Conservation (phyloP, 208 protist species). For the Hexamita inflata region DNA sequence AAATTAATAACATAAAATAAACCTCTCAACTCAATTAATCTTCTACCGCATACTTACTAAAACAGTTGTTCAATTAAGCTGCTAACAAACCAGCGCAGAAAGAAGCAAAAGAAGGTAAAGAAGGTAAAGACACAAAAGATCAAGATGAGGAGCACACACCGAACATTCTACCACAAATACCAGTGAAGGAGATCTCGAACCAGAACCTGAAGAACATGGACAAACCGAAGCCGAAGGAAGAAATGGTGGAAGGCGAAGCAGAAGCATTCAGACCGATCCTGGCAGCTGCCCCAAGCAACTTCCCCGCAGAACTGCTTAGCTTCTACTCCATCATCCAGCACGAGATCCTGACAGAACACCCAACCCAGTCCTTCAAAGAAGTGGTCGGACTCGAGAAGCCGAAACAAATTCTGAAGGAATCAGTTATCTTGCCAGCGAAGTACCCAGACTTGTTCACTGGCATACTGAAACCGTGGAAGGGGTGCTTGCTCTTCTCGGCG, state of each 20-base stretch:
- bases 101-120: no score
- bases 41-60: no score
- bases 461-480: not conserved
- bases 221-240: no score
- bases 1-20: no score
- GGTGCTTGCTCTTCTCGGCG: not conserved
- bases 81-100: no score
- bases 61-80: no score
- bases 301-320: not conserved
- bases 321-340: not conserved
- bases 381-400: not conserved
- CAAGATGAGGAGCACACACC: no score
- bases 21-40: no score
- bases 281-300: not conserved
- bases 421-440: not conserved
- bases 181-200: no score
- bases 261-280: not conserved
- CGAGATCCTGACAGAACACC: conserved; percentile 17
- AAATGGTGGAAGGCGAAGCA: not conserved
- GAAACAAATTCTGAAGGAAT: not conserved
- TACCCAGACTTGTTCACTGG: not conserved
- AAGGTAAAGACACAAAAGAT: no score
- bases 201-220: no score
- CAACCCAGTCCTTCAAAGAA: not conserved
- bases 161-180: no score